Evolutionary conservation across 257 asterid species (phyloP).

Genomic region (Penstemon davidsonii): DNA sequence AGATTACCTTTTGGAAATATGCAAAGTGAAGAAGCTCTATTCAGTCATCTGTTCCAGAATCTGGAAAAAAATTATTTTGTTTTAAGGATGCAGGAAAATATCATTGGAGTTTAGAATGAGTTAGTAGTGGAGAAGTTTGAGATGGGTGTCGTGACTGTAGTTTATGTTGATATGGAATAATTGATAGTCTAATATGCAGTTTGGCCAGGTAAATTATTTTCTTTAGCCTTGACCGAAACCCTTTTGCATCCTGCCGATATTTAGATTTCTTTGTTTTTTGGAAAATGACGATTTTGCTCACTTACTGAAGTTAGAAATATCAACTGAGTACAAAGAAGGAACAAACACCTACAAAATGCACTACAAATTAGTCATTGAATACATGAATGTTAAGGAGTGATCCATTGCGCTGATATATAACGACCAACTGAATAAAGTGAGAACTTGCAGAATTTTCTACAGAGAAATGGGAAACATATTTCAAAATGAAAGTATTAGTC

Average conservation of each 20-base stretch:
- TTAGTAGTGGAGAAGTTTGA: background rate
- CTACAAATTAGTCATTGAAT: background rate
- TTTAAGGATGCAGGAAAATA: background rate
- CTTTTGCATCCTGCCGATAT: background rate
- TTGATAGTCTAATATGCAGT: background rate
- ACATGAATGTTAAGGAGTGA: background rate
- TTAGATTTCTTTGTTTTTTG: background rate
- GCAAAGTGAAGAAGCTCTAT: slow-evolving; percentile 11
- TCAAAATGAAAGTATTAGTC: background rate
- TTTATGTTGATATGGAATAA: background rate
- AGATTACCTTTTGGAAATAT: background rate
- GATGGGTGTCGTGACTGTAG: background rate
- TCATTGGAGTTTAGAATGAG: slow-evolving; percentile 12
- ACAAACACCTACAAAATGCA: too few relatives aligned
- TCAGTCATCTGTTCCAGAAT: slow-evolving; percentile 6
- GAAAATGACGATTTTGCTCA: background rate
- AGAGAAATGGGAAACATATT: slow-evolving; percentile 4
- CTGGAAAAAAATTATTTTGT: background rate
- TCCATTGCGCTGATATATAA: background rate
- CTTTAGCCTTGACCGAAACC: background rate
- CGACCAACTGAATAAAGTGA: background rate
- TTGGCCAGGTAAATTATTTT: background rate
- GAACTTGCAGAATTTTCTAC: background rate
- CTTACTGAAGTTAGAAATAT: slow-evolving; percentile 7
- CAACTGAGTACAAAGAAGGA: background rate